A percentile compares a stretch with the other conserved stretches of the same genome.
phyloP scores from a whole-genome alignment of 2,329 filamentous ascomycete genomes.

The Alternaria angustiovoidea region DNA sequence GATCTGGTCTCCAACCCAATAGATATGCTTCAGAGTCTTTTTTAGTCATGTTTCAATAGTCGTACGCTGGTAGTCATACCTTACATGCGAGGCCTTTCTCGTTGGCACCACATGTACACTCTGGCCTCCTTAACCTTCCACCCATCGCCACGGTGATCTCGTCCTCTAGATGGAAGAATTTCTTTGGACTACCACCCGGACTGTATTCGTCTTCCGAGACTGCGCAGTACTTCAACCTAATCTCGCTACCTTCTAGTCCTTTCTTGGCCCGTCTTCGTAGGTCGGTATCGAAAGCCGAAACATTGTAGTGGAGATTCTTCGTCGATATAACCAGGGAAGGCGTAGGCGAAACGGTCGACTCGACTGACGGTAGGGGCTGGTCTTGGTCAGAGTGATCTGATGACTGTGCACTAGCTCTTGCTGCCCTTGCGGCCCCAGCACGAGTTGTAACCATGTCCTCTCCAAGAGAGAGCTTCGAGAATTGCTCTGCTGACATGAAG shows the following conservation, averaged over 20 bases:
- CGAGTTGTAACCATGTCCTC: slow-evolving; percentile 51
- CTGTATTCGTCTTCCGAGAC: slow-evolving; percentile 34
- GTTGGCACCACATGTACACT: slow-evolving; percentile 48
- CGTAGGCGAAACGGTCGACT: slow-evolving; percentile 35
- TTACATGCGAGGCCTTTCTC: slow-evolving; percentile 46
- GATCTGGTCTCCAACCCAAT: slow-evolving; percentile 49
- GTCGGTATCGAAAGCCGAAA: slow-evolving; percentile 42
- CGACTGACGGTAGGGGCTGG: slow-evolving; percentile 33
- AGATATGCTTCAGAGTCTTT: slow-evolving; percentile 44
- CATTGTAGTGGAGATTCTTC: slow-evolving; percentile 46
- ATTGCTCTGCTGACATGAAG: slow-evolving; percentile 49
- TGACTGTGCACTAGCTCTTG: slow-evolving; percentile 27
- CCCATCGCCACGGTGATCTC: slow-evolving; percentile 48
- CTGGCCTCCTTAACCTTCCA: slow-evolving; percentile 33
- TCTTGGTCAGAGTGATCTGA: slow-evolving; percentile 31
- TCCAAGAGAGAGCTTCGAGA: slow-evolving; percentile 48
- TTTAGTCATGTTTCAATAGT: slow-evolving; percentile 4
- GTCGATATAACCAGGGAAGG: slow-evolving; percentile 45
- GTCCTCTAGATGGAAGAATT: slow-evolving; percentile 49
- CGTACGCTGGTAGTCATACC: slow-evolving; percentile 24
- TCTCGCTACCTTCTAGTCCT: slow-evolving; percentile 45
- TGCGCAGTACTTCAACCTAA: slow-evolving; percentile 48
- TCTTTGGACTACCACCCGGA: slow-evolving; percentile 20
- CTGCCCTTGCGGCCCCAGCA: slow-evolving; percentile 43
- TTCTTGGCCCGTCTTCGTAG: slow-evolving; percentile 41